Percentiles rank a stretch among this genome's conserved stretches.
These are phyloP conservation scores for Microthlaspi erraticum DNA, from an alignment of 345 rosid genomes.

Conservation along the genomic window DNA sequence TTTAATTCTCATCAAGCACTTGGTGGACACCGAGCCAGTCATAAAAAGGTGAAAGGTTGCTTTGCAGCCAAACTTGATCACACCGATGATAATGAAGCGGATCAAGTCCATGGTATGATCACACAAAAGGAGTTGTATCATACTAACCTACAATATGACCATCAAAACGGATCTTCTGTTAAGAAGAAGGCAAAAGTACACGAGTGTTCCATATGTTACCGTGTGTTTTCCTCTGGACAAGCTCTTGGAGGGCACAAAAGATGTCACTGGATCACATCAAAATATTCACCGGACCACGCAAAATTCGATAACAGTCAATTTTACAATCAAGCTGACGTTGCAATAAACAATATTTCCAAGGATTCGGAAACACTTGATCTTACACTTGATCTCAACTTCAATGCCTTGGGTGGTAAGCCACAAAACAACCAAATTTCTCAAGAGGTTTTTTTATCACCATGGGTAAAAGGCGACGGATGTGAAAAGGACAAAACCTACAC, in stretches of 20 bases:
- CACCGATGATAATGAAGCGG: conserved; percentile 41
- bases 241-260: conserved; percentile 63
- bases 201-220: conserved; percentile 52
- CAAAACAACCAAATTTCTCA: conserved; percentile 33
- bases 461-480: conserved; percentile 45
- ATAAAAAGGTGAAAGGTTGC: conserved; percentile 92
- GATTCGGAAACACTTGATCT: conserved; percentile 48
- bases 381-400: conserved; percentile 65
- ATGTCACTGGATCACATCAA: conserved; percentile 69
- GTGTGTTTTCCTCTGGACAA: conserved; percentile 56
- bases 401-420: conserved; percentile 36
- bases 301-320: conserved; percentile 47
- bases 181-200: conserved; percentile 38
- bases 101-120: conserved; percentile 48
- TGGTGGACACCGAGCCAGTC: conserved; percentile 96
- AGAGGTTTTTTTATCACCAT: conserved; percentile 46
- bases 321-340: conserved; percentile 47
- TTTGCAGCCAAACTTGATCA: conserved; percentile 72
- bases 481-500: conserved; percentile 1
- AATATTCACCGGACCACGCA: conserved; percentile 47
- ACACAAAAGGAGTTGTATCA: conserved; percentile 59
- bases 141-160: conserved; percentile 30
- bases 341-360: conserved; percentile 42
- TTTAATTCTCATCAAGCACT: conserved; percentile 94
- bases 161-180: neutral